A percentile compares a stretch with the other conserved stretches of the same genome.
phyloP scores from a whole-genome alignment of 345 rosid species.

The Nephelium lappaceum region DNA sequence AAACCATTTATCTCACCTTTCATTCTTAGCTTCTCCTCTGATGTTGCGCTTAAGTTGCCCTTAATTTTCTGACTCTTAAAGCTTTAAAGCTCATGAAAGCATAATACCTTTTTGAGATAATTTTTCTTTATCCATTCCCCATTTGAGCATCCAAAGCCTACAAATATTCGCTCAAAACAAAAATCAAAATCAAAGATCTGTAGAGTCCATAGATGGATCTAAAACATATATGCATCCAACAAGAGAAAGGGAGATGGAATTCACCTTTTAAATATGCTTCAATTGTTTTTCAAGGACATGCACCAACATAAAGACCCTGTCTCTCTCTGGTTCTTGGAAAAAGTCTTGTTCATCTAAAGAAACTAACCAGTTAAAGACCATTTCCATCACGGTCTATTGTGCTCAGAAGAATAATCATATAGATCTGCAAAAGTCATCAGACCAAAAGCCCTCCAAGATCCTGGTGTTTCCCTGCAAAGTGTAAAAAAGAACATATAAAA shows the following conservation, averaged over 20 bases:
- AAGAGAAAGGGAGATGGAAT: neutral
- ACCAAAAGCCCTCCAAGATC: conserved; percentile 16
- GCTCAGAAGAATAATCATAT: conserved; percentile 32
- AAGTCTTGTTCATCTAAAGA: neutral
- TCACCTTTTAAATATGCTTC: neutral
- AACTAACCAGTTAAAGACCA: neutral
- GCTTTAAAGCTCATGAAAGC: neutral
- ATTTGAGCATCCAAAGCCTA: conserved; percentile 11
- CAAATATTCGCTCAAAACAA: neutral
- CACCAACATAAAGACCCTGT: neutral
- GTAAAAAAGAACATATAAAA: neutral
- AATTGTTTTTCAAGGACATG: neutral
- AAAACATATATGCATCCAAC: conserved; percentile 4
- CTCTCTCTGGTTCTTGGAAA: neutral
- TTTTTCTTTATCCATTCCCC: neutral
- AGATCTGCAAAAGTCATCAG: conserved; percentile 40
- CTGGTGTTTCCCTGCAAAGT: conserved; percentile 12
- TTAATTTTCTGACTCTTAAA: neutral
- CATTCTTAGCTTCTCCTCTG: neutral
- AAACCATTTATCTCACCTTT: conserved; percentile 14
- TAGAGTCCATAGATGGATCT: conserved; percentile 20
- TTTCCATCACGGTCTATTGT: conserved; percentile 1
- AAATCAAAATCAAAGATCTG: conserved; percentile 25
- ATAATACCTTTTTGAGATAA: neutral
- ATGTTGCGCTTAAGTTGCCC: neutral